Evolutionary conservation across 345 rosid species (phyloP), one percentile per base, ranked within the genome.

Genomic region (Ceriops decandra): DNA sequence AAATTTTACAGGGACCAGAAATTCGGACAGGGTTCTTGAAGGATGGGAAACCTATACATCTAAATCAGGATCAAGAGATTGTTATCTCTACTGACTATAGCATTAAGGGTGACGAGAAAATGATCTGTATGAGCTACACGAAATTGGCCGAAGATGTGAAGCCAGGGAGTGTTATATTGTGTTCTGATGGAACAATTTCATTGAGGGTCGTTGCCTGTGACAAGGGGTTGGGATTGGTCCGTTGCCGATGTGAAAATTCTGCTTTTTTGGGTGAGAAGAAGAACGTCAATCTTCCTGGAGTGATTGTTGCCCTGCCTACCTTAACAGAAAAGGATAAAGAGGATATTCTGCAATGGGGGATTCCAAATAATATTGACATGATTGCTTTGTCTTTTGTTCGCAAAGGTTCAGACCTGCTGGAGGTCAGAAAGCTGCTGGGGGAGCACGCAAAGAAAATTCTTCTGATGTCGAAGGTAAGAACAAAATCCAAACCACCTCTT

Each of bases 251-350:
- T 26, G 76, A 76, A 69, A 76, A 76, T 24, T 67, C 80, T 49
- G 80, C 80, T 15, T 17, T 59, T 63, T 32, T 76, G 56, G 80
- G 80, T 52, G 80, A 76, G 76, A 76, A 57, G 53, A 76, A 76
- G 76, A 76, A 76, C 51, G 80, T 76, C 58, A 76, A 76, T 63
- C 80, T 76, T 68, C 80, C 80, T 11, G 76, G 76, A 28, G 76
- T 71, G 16, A 35, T 76, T 15, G 80, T 76, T 5, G 76, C 72
- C 72, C 76, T 76, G 19, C 80, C 80, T 3, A 76, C 80, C 27
- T 58, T 76, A 59, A 76, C 80, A 2, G 73, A 72, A 6, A 76
- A 76, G 69, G 80, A 76, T 42, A 67, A 72, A 68, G 80, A 76
- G 28, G 80, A 76, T 31, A 76, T 76, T 61, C n/a, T 76, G 24